A percentile compares a stretch with the other conserved stretches of the same genome.
phyloP scores from a whole-genome alignment of 1,284 basidiomycete genomes.

The Heterobasidion irregulare region DNA sequence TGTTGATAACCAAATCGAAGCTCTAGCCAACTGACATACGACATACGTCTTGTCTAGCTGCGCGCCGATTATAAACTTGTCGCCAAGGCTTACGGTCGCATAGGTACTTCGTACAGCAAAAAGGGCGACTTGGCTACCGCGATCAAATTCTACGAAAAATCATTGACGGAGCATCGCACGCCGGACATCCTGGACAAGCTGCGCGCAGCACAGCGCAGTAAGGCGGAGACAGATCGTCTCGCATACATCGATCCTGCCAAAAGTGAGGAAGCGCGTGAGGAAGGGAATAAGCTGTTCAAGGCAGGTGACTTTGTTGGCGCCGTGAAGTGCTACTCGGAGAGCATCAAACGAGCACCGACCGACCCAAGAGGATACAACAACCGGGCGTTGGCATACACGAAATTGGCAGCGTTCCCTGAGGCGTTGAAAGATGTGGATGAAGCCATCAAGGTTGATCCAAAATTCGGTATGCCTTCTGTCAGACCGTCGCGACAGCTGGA shows the following conservation, averaged over 20 bases:
- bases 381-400: constrained; percentile 94
- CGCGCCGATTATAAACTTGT: constrained; percentile 77
- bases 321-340: constrained; percentile 90
- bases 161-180: constrained; percentile 94
- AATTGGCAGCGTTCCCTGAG: constrained; percentile 90
- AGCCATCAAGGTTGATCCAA: constrained; percentile 88
- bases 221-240: constrained; percentile 69
- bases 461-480: constrained; percentile 51
- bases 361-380: constrained; percentile 97
- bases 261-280: constrained; percentile 80
- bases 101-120: constrained; percentile 81
- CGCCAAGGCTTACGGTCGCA: constrained; percentile 85
- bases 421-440: constrained; percentile 94
- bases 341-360: constrained; percentile 89
- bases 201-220: constrained; percentile 74
- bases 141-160: constrained; percentile 88
- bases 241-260: constrained; percentile 89
- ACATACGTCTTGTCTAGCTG: constrained; percentile 32
- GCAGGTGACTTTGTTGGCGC: constrained; percentile 85
- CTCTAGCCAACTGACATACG: background rate
- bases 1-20: no score
- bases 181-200: constrained; percentile 91
- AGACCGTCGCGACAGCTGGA: background rate
- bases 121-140: constrained; percentile 75
- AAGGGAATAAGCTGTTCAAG: constrained; percentile 93